These are phyloP conservation scores for Phytophthora hibernalis DNA, from an alignment of 352 stramenopile species.

Conservation along the genomic window DNA sequence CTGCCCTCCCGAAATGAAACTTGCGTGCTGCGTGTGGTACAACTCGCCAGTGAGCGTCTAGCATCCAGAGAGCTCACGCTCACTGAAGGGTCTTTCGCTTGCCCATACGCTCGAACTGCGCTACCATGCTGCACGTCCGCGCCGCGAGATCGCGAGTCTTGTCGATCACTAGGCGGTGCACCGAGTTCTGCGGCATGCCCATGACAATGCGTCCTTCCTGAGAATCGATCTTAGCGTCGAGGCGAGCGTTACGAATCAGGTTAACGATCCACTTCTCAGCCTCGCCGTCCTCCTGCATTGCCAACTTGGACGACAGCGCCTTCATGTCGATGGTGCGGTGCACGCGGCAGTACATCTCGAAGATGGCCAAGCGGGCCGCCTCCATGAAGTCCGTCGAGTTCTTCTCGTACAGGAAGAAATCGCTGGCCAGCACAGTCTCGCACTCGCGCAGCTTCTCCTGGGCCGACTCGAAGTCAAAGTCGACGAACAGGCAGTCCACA, in stretches of 20 bases:
- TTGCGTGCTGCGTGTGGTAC: conserved; percentile 19
- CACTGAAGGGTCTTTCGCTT: conserved; percentile 83
- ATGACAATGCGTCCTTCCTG: conserved; percentile 98
- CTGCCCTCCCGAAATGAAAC: background rate
- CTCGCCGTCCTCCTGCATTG: conserved; percentile 95
- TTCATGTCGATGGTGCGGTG: conserved; percentile 99
- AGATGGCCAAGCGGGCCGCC: conserved; percentile 97
- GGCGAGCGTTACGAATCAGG: conserved; percentile 96
- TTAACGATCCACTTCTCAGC: conserved; percentile 99
- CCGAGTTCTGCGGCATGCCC: conserved; percentile 92
- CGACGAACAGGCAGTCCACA: conserved; percentile 97
- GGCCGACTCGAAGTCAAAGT: conserved; percentile 99
- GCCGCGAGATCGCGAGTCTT: conserved; percentile 96
- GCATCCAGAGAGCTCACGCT: conserved; percentile 34
- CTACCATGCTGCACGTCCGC: conserved; percentile 90
- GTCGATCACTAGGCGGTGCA: conserved; percentile 98
- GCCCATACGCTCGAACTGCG: conserved; percentile 87
- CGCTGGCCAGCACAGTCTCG: conserved; percentile 94
- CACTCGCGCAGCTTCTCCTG: conserved; percentile 95
- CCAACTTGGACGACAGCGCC: conserved; percentile 96
- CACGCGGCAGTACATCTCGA: conserved; percentile 99
- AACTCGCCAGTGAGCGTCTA: conserved; percentile 27
- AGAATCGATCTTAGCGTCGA: conserved; percentile 99
- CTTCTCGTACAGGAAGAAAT: conserved; percentile 98
- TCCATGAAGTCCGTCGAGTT: conserved; percentile 99